Percentiles rank a stretch among this genome's conserved stretches.
These are phyloP conservation scores for Ceratobasidium sp. DNA, from an alignment of 1,284 basidiomycete genomes.

Conservation along the genomic window DNA sequence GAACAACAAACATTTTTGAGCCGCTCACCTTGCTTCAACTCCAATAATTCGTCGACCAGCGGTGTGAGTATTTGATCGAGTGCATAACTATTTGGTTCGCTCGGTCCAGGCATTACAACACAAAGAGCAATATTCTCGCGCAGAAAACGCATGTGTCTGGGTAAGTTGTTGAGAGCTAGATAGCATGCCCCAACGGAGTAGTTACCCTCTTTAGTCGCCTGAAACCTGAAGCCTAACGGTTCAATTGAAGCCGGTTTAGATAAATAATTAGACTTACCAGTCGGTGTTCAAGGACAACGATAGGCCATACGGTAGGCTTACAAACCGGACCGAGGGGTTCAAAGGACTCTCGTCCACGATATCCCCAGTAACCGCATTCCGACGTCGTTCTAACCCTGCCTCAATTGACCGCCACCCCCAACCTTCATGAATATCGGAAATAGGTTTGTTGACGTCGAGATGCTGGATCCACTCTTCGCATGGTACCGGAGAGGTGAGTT, in stretches of 20 bases:
- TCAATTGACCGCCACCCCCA: too few species aligned
- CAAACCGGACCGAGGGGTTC: neutral
- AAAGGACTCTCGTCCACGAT: too few species aligned
- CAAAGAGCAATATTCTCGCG: too few species aligned
- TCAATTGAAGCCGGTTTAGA: neutral
- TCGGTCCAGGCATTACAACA: too few species aligned
- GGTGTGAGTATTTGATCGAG: too few species aligned
- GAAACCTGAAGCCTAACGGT: slow-evolving; percentile 19
- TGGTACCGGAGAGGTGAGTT: neutral
- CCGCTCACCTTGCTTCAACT: slow-evolving; percentile 19
- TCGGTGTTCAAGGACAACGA: slow-evolving; percentile 6
- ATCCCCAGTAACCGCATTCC: too few species aligned
- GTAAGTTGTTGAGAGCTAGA: slow-evolving; percentile 14
- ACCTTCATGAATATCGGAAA: neutral
- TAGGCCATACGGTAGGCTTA: neutral
- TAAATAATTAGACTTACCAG: neutral
- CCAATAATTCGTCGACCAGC: neutral
- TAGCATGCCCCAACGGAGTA: slow-evolving; percentile 15
- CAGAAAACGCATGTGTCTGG: too few species aligned
- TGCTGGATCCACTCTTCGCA: neutral
- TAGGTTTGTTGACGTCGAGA: neutral
- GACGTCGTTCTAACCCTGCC: too few species aligned
- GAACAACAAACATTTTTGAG: neutral
- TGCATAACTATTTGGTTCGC: too few species aligned
- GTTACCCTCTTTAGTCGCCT: slow-evolving; percentile 2